Evolutionary conservation across 2,329 filamentous ascomycete genomes (phyloP).

Genomic region (Fusarium tanahbumbuense): DNA sequence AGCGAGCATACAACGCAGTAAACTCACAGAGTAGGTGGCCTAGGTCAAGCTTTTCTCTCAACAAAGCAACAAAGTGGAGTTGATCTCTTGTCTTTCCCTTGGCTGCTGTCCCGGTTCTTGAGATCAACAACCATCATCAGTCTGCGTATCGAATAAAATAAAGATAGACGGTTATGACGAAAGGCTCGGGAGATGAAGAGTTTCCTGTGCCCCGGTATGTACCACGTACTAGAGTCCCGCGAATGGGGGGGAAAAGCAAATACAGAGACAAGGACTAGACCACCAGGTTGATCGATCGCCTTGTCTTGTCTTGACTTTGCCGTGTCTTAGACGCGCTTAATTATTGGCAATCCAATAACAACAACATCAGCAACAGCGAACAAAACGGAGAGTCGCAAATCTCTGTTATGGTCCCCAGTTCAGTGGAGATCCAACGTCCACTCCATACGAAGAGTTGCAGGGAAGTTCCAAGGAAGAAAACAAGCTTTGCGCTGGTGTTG

Average conservation of each 20-base stretch:
- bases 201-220: neutral
- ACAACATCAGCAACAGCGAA: slow-evolving; percentile 10
- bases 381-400: neutral
- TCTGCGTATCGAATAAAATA: slow-evolving; percentile 9
- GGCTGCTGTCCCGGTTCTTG: slow-evolving; percentile 1
- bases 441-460: slow-evolving; percentile 33
- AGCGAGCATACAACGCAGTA: slow-evolving; percentile 1
- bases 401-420: slow-evolving; percentile 11
- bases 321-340: slow-evolving; percentile 13
- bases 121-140: slow-evolving; percentile 6
- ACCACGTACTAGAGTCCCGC: neutral
- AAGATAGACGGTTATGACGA: slow-evolving; percentile 28
- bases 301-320: neutral
- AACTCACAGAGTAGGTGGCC: neutral
- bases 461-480: slow-evolving; percentile 27
- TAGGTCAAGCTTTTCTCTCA: slow-evolving; percentile 8
- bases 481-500: slow-evolving; percentile 31
- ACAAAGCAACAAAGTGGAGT: slow-evolving; percentile 29
- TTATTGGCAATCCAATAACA: slow-evolving; percentile 7
- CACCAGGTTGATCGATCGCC: slow-evolving; percentile 1
- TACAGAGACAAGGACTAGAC: neutral
- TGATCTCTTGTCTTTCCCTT: slow-evolving; percentile 8
- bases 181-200: neutral
- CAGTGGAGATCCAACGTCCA: slow-evolving; percentile 30
- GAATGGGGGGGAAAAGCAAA: neutral